Evolutionary conservation across 2,329 filamentous ascomycete species (phyloP).

Genomic region (Fusarium sp.): DNA sequence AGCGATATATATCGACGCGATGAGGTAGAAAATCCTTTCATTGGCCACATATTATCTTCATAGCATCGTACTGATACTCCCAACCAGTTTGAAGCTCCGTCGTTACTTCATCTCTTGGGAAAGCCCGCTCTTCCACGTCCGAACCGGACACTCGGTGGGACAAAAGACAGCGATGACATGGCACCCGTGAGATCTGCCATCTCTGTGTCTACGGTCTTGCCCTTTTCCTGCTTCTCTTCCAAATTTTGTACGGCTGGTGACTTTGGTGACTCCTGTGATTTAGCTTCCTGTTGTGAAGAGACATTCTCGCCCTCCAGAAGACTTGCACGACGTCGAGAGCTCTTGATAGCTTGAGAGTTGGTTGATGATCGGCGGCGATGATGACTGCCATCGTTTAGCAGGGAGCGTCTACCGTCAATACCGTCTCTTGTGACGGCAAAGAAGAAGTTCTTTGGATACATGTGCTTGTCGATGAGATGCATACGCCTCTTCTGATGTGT

Average conservation of each 20-base stretch:
- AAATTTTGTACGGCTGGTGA: constrained; percentile 24
- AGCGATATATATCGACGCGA: constrained; percentile 29
- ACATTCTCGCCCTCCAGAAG: constrained; percentile 46
- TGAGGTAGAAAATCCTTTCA: constrained; percentile 55
- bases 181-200: constrained; percentile 74
- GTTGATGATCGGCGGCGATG: constrained; percentile 63
- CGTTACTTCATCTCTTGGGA: constrained; percentile 56
- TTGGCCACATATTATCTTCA: constrained; percentile 48
- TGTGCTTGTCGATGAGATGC: constrained; percentile 94
- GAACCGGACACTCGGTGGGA: constrained; percentile 76
- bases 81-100: constrained; percentile 38
- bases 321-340: constrained; percentile 51
- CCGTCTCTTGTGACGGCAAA: constrained; percentile 89
- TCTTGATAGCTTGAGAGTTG: constrained; percentile 52
- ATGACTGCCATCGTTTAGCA: constrained; percentile 73
- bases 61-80: constrained; percentile 52
- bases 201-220: constrained; percentile 58
- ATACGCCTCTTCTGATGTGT: constrained; percentile 86
- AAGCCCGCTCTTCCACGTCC: constrained; percentile 70
- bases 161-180: constrained; percentile 79
- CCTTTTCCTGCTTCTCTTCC: constrained; percentile 33
- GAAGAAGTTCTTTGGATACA: constrained; percentile 90
- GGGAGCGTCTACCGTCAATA: constrained; percentile 85
- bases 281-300: constrained; percentile 29
- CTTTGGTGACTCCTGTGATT: constrained; percentile 34